Base-by-base conservation (phyloP, 1,284 basidiomycete species). In the Ganoderma resinaceum region DNA sequence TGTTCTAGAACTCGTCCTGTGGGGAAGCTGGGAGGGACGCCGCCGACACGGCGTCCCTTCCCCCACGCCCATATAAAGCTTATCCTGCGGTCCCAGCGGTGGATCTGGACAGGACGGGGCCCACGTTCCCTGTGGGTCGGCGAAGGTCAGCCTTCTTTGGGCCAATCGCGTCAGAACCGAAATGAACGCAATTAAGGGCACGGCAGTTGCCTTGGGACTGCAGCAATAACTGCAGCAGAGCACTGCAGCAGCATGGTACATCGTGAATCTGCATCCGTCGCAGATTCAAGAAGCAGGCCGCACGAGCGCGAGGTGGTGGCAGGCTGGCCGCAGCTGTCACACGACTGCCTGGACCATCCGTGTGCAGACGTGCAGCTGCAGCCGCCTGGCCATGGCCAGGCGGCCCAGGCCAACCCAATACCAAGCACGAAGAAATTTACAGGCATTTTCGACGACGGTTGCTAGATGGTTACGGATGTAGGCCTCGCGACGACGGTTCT, bases 1-100 rank as follows among this genome's bases (percentile, higher is more conserved):
- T 55, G 52, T 33, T 55, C 16, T 8, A 55, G 52, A 55, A 55
- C 52, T 55, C 52, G 26, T 55, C 52, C 52, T 55, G 52, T 55
- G 52, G 52, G 52, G 52, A 33, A 33, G 29, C 2, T 31, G 52
- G 52, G 29, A 55, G 29, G 12, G 14, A 29, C 26, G 14, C 14
- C 43, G n/a, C 43, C n/a, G n/a, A 23, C 8, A 26, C 23, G 23
- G 9, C 43, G 43, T 3, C 20, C 37, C 37, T 38, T n/a, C 40
- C 42, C 14, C 23, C n/a, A 20, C 26, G 16, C 29, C 5, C 29
- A 1, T 2, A 55, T 55, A 55, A 55, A 55, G 52, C 52, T 55
- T 55, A 55, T 26, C 11, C 46, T 4, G n/a, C n/a, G 2, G n/a
- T 26, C 23, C 46, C 23, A 49, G 23, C 23, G 11, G 23, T 20